Conservation (phyloP, 768 basidiomycete species). For the Tylopilus plumbeoviolaceoides region DNA sequence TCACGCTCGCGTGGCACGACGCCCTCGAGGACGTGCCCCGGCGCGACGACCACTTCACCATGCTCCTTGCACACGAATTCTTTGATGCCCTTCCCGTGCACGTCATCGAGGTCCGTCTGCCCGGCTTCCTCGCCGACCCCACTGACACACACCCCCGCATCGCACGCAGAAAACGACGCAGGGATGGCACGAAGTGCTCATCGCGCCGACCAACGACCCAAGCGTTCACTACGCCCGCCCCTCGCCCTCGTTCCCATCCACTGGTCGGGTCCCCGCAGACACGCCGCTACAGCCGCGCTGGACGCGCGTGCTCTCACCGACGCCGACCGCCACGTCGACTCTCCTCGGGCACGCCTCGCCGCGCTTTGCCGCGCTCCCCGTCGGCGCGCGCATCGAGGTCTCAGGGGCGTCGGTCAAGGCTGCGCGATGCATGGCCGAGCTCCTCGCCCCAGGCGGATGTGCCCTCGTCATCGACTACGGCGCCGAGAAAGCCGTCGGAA, state of each 20-base stretch:
- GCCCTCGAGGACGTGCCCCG: slow-evolving; percentile 62
- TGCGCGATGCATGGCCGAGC: slow-evolving; percentile 61
- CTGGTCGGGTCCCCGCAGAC: not conserved
- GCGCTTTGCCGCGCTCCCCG: slow-evolving; percentile 63
- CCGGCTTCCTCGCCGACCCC: not conserved
- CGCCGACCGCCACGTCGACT: slow-evolving; percentile 49
- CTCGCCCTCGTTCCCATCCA: slow-evolving; percentile 5
- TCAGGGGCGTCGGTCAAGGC: slow-evolving; percentile 66
- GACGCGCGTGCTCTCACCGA: slow-evolving; percentile 61
- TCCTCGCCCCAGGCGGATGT: slow-evolving; percentile 52
- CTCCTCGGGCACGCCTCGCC: slow-evolving; percentile 63
- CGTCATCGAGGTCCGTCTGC: slow-evolving; percentile 64
- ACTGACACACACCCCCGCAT: not conserved
- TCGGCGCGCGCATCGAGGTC: slow-evolving; percentile 78
- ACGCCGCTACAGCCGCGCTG: slow-evolving; percentile 37
- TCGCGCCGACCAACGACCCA: slow-evolving; percentile 47
- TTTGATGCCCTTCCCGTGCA: slow-evolving; percentile 96
- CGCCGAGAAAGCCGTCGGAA: slow-evolving; percentile 57
- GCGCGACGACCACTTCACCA: slow-evolving; percentile 57
- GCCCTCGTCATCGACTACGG: slow-evolving; percentile 93
- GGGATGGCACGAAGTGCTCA: slow-evolving; percentile 85
- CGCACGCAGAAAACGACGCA: slow-evolving; percentile 59
- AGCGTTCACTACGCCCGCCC: slow-evolving; percentile 26
- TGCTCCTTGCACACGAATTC: slow-evolving; percentile 94
- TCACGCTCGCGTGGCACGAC: slow-evolving; percentile 65